Evolutionary conservation across 129 eudicot species (phyloP).

Genomic region (Kitagawia praeruptora): DNA sequence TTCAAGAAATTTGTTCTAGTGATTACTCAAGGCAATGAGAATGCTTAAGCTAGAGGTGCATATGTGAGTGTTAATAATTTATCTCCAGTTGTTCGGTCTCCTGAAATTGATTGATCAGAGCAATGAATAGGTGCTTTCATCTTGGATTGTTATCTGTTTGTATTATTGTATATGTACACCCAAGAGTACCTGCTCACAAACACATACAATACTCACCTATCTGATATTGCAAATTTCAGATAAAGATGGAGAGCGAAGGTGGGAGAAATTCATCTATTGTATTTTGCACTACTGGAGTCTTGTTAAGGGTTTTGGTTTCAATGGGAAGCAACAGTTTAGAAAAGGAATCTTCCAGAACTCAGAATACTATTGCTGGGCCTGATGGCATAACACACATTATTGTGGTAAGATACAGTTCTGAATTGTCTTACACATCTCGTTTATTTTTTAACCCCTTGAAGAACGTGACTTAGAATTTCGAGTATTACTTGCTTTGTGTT

Average conservation of each 20-base stretch:
- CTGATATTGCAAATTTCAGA: conserved; percentile 37
- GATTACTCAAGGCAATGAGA: neutral
- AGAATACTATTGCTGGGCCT: conserved; percentile 19
- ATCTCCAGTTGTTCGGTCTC: neutral
- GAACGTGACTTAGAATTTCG: neutral
- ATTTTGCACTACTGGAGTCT: conserved; percentile 93
- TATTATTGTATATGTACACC: neutral
- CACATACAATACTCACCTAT: neutral
- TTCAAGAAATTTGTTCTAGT: neutral
- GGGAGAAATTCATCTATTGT: conserved; percentile 83
- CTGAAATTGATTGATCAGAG: neutral
- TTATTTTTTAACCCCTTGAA: neutral
- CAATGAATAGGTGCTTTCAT: neutral
- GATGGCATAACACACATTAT: conserved; percentile 74
- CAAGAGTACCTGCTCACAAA: neutral
- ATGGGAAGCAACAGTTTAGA: conserved; percentile 30
- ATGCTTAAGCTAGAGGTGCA: neutral
- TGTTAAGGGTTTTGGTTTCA: conserved; percentile 69
- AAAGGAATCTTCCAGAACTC: conserved; percentile 28
- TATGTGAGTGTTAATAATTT: neutral
- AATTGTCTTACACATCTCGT: neutral
- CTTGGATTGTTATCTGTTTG: neutral
- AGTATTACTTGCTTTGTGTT: neutral
- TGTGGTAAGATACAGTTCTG: conserved; percentile 52
- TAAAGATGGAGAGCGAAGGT: conserved; percentile 86